Percentiles rank a stretch among this genome's conserved stretches.
These are phyloP conservation scores for Platanus orientalis DNA, from an alignment of 164 flowering plant species.

Conservation along the genomic window DNA sequence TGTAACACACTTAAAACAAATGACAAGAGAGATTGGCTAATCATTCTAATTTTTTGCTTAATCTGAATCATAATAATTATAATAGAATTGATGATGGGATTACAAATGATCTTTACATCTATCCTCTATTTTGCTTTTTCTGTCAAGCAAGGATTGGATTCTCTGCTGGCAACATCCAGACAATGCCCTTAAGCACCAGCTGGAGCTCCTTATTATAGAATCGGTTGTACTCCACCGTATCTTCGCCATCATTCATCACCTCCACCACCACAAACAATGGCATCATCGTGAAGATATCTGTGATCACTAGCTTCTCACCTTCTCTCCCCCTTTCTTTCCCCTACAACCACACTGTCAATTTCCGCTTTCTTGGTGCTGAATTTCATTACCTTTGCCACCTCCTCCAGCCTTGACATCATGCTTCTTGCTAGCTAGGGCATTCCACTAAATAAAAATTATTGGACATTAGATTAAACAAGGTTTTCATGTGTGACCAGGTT, in stretches of 20 bases:
- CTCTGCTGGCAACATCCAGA: constrained; percentile 49
- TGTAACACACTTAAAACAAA: too few relatives aligned
- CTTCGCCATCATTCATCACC: constrained; percentile 64
- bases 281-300: constrained; percentile 50
- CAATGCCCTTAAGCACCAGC: constrained; percentile 65
- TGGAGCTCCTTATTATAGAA: constrained; percentile 62
- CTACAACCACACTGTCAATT: constrained; percentile 30
- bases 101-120: not conserved
- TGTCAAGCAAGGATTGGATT: constrained; percentile 22
- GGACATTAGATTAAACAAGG: too few relatives aligned
- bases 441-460: too few relatives aligned
- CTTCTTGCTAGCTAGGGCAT: constrained; percentile 41
- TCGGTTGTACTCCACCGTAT: constrained; percentile 60
- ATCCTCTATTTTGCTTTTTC: not conserved
- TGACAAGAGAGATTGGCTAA: too few relatives aligned
- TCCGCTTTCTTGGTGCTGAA: constrained; percentile 41
- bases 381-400: constrained; percentile 32
- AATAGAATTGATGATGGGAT: too few relatives aligned
- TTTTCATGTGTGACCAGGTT: too few relatives aligned
- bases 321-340: constrained; percentile 55
- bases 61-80: too few relatives aligned
- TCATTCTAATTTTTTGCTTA: too few relatives aligned
- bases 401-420: constrained; percentile 47
- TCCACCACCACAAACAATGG: constrained; percentile 60
- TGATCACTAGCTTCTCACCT: constrained; percentile 46